Conservation (phyloP, 768 basidiomycete genomes). For the Albatrellus ellisii region DNA sequence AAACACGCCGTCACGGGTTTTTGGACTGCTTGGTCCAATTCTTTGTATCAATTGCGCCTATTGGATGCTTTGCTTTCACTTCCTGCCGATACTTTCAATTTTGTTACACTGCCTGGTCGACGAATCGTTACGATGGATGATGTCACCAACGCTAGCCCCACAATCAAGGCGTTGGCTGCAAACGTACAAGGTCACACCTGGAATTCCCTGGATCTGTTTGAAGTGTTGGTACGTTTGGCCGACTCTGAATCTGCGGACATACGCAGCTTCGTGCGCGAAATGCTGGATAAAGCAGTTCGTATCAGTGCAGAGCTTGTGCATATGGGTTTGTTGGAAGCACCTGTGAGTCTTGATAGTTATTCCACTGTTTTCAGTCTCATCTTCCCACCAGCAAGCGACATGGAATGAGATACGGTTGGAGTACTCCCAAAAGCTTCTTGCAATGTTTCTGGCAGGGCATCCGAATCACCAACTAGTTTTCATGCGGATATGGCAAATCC, state of each 20-base stretch:
- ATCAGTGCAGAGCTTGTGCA: constrained; percentile 90
- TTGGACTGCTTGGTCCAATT: constrained; percentile 79
- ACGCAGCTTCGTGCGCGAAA: constrained; percentile 67
- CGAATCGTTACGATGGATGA: constrained; percentile 84
- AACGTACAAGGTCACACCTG: constrained; percentile 89
- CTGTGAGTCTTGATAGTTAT: constrained; percentile 39
- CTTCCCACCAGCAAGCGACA: constrained; percentile 41
- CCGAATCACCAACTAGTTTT: constrained; percentile 96
- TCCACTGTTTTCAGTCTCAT: constrained; percentile 6
- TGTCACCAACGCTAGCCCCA: constrained; percentile 70
- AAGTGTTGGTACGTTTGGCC: constrained; percentile 72
- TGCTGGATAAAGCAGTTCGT: constrained; percentile 89
- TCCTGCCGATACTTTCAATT: constrained; percentile 84
- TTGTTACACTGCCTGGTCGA: constrained; percentile 75
- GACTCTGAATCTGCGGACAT: constrained; percentile 63
- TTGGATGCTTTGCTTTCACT: constrained; percentile 82
- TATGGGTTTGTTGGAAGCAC: constrained; percentile 83
- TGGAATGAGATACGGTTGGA: constrained; percentile 87
- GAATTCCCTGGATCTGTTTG: constrained; percentile 88
- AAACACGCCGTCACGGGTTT: constrained; percentile 76
- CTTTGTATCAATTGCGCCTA: constrained; percentile 74
- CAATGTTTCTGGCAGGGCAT: constrained; percentile 85
- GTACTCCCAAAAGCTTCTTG: constrained; percentile 72
- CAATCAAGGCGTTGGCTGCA: constrained; percentile 83
- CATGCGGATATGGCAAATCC: constrained; percentile 90